Percentiles rank a stretch among this genome's conserved stretches.
phyloP scores from a whole-genome alignment of 1,284 basidiomycete genomes.

The Ganoderma lingzhi region DNA sequence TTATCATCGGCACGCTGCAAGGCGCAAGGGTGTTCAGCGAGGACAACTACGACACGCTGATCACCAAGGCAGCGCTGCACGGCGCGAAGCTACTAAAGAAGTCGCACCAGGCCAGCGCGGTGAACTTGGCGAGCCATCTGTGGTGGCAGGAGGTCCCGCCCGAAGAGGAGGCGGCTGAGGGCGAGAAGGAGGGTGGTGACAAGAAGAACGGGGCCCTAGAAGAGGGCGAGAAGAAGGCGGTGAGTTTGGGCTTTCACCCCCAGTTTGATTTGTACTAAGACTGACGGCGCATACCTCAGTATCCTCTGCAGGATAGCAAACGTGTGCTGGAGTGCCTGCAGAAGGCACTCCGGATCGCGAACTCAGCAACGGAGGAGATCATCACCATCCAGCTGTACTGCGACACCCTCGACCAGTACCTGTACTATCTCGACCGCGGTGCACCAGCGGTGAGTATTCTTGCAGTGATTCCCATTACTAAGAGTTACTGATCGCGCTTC shows the following conservation, averaged over 20 bases:
- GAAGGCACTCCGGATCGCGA: slow-evolving; percentile 92
- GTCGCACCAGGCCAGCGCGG: slow-evolving; percentile 93
- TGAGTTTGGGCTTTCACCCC: slow-evolving; percentile 44
- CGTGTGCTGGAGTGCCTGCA: slow-evolving; percentile 95
- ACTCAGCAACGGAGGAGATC: slow-evolving; percentile 93
- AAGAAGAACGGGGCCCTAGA: slow-evolving; percentile 53
- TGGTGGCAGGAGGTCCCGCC: slow-evolving; percentile 89
- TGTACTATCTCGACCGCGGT: slow-evolving; percentile 93
- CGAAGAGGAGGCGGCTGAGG: slow-evolving; percentile 44
- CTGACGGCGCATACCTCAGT: slow-evolving; percentile 51
- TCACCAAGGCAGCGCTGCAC: slow-evolving; percentile 95
- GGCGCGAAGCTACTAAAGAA: slow-evolving; percentile 95
- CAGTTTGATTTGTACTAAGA: slow-evolving; percentile 43
- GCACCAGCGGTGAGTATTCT: slow-evolving; percentile 79
- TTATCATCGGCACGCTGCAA: slow-evolving; percentile 90
- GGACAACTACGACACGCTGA: slow-evolving; percentile 95
- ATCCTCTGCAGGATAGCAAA: slow-evolving; percentile 92
- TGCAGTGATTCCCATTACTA: not conserved
- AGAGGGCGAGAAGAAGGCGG: slow-evolving; percentile 64
- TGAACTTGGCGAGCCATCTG: slow-evolving; percentile 93
- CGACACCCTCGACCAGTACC: slow-evolving; percentile 91
- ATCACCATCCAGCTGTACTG: slow-evolving; percentile 94
- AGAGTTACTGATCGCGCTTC: not conserved
- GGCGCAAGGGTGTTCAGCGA: slow-evolving; percentile 85
- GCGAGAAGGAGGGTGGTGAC: slow-evolving; percentile 41